Base-by-base conservation (phyloP, 2,329 filamentous ascomycete species). In the Eurotiales sp. region DNA sequence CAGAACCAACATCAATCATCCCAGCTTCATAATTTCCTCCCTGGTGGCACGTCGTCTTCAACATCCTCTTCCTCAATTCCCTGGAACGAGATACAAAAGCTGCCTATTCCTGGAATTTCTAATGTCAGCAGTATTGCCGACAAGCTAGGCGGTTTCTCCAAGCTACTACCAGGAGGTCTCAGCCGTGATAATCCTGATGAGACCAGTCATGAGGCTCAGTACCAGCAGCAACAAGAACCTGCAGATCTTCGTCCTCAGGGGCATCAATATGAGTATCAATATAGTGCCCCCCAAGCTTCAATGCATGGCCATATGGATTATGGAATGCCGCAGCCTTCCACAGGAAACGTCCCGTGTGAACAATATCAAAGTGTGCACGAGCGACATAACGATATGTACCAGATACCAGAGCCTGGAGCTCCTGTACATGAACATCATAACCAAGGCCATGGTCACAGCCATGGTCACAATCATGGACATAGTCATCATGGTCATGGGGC, bases 31-130 rank as follows among this genome's bases (percentile, higher is more conserved):
- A 39, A 41, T 21, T 41, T 29, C 21, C 30, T 34, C 14, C 30
- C 30, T 8, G 30, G 30, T n/a, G 15, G 14, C 11, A 34, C 6
- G 6, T 14, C 30, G 25, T n/a, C n/a, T n/a, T 59, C 59, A 0
- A 58, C 62, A 3, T 58, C 58, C 43, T 64, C 45, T 51, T 61
- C 55, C 52, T 57, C 48, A 25, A 64, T 51, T 40, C 66, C 54
- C 30, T 66, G 62, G 59, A 61, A 63, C 17, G 59, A 65, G 34
- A 52, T 69, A n/a, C 62, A 62, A 32, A 61, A 58, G 32, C 59
- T 70, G 8, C 65, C 64, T 21, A 70, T 70, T 40, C 66, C 66
- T 1, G 70, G 70, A 7, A 64, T 71, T 30, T 70, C 68, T 5
- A 69, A 68, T 11, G 34, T 72, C 19, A 61, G 60, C 44, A 72